phyloP scores from a whole-genome alignment of 352 stramenopile genomes.

The Pythium utonaiense region DNA sequence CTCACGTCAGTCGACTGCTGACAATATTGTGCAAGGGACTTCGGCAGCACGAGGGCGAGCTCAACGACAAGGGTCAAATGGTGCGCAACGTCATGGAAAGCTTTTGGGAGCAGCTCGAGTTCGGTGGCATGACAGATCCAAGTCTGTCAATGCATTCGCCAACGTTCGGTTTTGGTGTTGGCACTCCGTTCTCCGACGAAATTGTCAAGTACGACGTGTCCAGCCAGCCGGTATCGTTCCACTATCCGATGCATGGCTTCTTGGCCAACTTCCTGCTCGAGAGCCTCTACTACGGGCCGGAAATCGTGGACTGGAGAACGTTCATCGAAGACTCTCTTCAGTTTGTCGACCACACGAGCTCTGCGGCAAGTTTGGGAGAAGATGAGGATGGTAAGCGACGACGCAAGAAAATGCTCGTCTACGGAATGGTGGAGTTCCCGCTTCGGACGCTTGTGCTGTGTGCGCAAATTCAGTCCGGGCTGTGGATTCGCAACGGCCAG shows the following conservation, averaged over 20 bases:
- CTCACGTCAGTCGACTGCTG: constrained; percentile 59
- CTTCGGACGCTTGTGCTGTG: constrained; percentile 71
- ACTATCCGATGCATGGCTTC: constrained; percentile 87
- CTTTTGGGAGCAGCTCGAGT: constrained; percentile 74
- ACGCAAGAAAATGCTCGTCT: constrained; percentile 61
- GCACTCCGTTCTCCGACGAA: constrained; percentile 31
- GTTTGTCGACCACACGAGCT: constrained; percentile 15
- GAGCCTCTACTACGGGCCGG: constrained; percentile 55
- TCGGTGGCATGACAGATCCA: constrained; percentile 34
- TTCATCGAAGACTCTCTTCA: constrained; percentile 51
- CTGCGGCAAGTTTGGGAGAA: neutral
- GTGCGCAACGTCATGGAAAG: constrained; percentile 67
- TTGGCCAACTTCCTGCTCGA: constrained; percentile 81
- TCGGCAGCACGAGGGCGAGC: constrained; percentile 45
- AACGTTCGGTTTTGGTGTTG: constrained; percentile 59
- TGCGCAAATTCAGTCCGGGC: constrained; percentile 68
- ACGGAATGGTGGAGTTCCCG: constrained; percentile 75
- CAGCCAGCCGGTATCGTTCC: constrained; percentile 81
- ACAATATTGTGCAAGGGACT: constrained; percentile 61
- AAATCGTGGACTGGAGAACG: constrained; percentile 41
- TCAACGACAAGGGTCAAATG: constrained; percentile 48
- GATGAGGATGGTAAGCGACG: constrained; percentile 34
- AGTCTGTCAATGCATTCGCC: constrained; percentile 53
- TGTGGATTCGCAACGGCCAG: constrained; percentile 86
- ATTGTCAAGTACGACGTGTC: constrained; percentile 80